phyloP scores from a whole-genome alignment of 768 basidiomycete species.

The Dentipellis fragilis region DNA sequence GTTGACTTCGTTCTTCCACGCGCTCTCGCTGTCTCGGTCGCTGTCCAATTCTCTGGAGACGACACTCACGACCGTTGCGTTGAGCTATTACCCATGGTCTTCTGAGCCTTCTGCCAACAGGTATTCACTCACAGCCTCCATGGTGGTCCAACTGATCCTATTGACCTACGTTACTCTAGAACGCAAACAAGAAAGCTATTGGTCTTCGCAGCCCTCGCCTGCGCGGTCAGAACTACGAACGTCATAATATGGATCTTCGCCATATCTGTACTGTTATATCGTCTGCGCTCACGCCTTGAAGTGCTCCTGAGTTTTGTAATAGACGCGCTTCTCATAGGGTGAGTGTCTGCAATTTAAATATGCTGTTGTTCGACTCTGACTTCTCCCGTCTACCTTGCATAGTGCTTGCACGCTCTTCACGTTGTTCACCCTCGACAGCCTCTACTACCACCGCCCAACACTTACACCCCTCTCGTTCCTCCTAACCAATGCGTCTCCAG shows the following conservation, averaged over 20 bases:
- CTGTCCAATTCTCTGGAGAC: constrained; percentile 93
- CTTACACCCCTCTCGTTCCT: constrained; percentile 81
- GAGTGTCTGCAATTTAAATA: not conserved
- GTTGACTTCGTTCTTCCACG: constrained; percentile 81
- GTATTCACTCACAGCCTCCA: constrained; percentile 3
- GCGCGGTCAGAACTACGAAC: constrained; percentile 82
- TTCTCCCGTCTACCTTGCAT: not conserved
- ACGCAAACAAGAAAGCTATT: constrained; percentile 26
- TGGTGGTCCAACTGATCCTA: not conserved
- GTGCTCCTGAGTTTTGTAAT: constrained; percentile 24
- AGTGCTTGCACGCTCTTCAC: not conserved
- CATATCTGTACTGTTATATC: constrained; percentile 47
- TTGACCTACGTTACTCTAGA: constrained; percentile 25
- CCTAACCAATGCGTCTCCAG: constrained; percentile 66
- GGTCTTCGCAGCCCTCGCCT: constrained; percentile 63
- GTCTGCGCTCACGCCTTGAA: constrained; percentile 27
- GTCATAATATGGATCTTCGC: constrained; percentile 78
- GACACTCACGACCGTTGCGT: constrained; percentile 68
- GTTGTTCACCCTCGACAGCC: constrained; percentile 43
- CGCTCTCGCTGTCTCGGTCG: constrained; percentile 73
- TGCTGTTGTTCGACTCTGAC: not conserved
- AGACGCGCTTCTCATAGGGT: constrained; percentile 40
- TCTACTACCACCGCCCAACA: constrained; percentile 56
- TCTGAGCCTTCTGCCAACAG: constrained; percentile 2
- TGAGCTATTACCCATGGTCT: constrained; percentile 72